Base-by-base conservation (phyloP, 345 rosid species). In the Reutealis trisperma region DNA sequence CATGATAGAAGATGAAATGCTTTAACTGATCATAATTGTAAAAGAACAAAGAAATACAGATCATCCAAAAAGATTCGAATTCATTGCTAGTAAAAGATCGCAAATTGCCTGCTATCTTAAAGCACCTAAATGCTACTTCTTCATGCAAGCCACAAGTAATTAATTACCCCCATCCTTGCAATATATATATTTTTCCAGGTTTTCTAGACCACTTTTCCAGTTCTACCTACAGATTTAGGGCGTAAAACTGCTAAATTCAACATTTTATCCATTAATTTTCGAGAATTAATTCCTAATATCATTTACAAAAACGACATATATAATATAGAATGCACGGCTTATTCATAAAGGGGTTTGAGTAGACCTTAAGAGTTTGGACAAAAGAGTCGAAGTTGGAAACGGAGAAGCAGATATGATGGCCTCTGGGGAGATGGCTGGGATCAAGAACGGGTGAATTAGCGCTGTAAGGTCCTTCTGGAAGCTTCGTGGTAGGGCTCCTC, bases 381-480 rank as follows among this genome's bases (percentile, higher is more conserved):
- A 92, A 90, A 51, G 91, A 81, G 52, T 92, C 97, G 77, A 92
- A 93, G 77, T 93, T 85, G 70, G 98, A 78, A 82, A 92, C 85
- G 22, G 92, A 75, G 91, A 95, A 84, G 88, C 96, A 92, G 83
- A 95, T 78, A 75, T 93, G 98, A 73, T 92, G 97, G 62, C 98
- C 93, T 75, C 90, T 73, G 47, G 90, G 89, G 61, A 95, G 92
- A 81, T 93, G 88, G 85, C 88, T 82, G 71, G 96, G 93, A 76
- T 93, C 93, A 15, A 55, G 82, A 73, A 86, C 83, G 0, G 93
- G 84, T 0, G 92, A 80, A 11, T 86, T 59, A 60, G 96, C 85
- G 76, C 94, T 92, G 82, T 79, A 95, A 7, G 98, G 99, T 61
- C 98, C 87, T 81, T 95, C 97, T 0, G 98, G 96, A 70, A 95